phyloP scores from a whole-genome alignment of 768 basidiomycete genomes.

The Lepiota brunneoincarnata region DNA sequence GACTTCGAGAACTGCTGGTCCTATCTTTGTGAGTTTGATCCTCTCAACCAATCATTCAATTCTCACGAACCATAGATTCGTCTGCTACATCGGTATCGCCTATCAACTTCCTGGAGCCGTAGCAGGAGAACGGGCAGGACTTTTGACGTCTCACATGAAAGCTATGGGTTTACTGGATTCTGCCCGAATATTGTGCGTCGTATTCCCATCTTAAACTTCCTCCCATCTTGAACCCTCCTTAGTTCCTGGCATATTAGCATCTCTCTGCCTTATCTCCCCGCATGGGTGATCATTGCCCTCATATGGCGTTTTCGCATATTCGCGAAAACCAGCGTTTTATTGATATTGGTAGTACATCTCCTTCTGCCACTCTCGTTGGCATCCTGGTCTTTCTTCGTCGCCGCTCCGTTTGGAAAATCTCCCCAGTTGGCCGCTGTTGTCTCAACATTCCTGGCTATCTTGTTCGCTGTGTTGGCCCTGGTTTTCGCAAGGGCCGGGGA shows the following conservation, averaged over 20 bases:
- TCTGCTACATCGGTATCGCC: constrained; percentile 69
- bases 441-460: constrained; percentile 61
- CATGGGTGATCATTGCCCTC: constrained; percentile 67
- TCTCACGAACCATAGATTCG: constrained; percentile 41
- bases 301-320: constrained; percentile 72
- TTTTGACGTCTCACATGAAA: constrained; percentile 70
- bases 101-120: constrained; percentile 79
- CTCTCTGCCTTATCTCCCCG: constrained; percentile 68
- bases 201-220: not conserved
- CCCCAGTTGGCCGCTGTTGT: constrained; percentile 69
- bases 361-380: constrained; percentile 66
- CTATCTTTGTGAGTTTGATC: constrained; percentile 54
- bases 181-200: constrained; percentile 55
- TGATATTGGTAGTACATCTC: constrained; percentile 64
- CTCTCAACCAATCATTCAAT: not conserved
- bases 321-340: constrained; percentile 49
- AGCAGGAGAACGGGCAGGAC: constrained; percentile 59
- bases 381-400: constrained; percentile 71
- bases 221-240: constrained; percentile 25
- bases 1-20: constrained; percentile 58
- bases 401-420: constrained; percentile 68
- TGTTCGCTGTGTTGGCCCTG: constrained; percentile 66
- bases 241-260: constrained; percentile 70
- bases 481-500: constrained; percentile 43
- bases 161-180: constrained; percentile 78